A percentile compares a stretch with the other conserved stretches of the same genome.
Conservation (phyloP, 1,284 basidiomycete species). For the Mycena sp. region DNA sequence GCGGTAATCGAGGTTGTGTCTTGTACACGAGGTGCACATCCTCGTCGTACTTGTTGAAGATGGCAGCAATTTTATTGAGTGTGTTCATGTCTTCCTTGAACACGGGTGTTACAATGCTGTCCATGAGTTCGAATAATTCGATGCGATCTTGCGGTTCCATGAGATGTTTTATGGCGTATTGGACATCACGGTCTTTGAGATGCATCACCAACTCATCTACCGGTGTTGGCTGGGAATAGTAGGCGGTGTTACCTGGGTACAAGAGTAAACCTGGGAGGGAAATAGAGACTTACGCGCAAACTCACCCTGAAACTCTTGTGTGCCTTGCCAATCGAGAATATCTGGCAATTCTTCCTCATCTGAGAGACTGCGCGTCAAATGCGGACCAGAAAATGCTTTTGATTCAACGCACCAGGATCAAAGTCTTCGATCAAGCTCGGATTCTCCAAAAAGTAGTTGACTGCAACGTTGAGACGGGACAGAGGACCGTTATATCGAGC, state of each 20-base stretch:
- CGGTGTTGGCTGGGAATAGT: slow-evolving; percentile 24
- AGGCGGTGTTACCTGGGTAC: slow-evolving; percentile 21
- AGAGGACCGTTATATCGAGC: slow-evolving; percentile 29
- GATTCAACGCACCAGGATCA: neutral
- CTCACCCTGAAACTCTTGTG: neutral
- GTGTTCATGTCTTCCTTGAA: slow-evolving; percentile 26
- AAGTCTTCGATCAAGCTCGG: neutral
- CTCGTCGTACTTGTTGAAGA: slow-evolving; percentile 29
- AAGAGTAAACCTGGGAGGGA: neutral
- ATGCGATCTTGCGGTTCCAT: slow-evolving; percentile 8
- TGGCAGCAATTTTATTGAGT: slow-evolving; percentile 22
- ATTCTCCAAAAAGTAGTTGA: slow-evolving; percentile 26
- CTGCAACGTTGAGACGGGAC: slow-evolving; percentile 14
- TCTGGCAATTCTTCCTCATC: neutral
- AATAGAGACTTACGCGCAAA: neutral
- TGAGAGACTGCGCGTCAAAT: neutral
- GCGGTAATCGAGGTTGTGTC: slow-evolving; percentile 24
- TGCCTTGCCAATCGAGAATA: neutral
- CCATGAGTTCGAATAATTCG: slow-evolving; percentile 20
- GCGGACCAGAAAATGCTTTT: neutral
- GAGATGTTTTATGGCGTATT: slow-evolving; percentile 19
- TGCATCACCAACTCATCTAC: slow-evolving; percentile 23
- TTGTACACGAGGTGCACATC: slow-evolving; percentile 20
- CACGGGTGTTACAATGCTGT: slow-evolving; percentile 20
- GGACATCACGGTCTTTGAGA: slow-evolving; percentile 23